Evolutionary conservation across 768 basidiomycete species (phyloP).

Genomic region (Pulveroboletus sp.): DNA sequence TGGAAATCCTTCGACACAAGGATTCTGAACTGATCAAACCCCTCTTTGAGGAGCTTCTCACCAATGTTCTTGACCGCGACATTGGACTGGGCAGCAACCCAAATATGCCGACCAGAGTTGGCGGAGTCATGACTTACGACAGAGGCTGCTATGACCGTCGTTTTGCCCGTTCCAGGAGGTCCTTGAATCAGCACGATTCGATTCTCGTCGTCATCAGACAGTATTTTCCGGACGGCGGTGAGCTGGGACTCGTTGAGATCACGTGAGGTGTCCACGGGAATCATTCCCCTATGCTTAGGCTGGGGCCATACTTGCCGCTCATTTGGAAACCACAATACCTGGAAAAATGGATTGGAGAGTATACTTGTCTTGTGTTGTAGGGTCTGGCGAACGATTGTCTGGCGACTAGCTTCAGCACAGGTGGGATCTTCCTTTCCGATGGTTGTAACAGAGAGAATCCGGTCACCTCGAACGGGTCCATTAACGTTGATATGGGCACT

Average conservation of each 20-base stretch:
- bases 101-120: constrained; percentile 22
- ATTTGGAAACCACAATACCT: constrained; percentile 24
- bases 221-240: constrained; percentile 24
- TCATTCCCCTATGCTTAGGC: not conserved
- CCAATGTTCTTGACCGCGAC: constrained; percentile 52
- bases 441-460: constrained; percentile 38
- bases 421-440: constrained; percentile 54
- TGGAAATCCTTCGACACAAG: constrained; percentile 46
- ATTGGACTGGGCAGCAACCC: constrained; percentile 47
- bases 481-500: constrained; percentile 30
- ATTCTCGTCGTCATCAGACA: constrained; percentile 21
- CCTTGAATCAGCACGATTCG: constrained; percentile 30
- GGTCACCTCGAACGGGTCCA: constrained; percentile 11
- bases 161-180: constrained; percentile 44
- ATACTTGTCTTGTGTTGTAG: constrained; percentile 19
- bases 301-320: constrained; percentile 16
- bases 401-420: constrained; percentile 41
- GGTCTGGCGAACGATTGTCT: constrained; percentile 18
- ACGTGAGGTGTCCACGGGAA: not conserved
- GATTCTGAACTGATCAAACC: constrained; percentile 35
- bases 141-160: constrained; percentile 38
- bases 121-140: constrained; percentile 22
- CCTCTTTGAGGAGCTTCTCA: constrained; percentile 36
- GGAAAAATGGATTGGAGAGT: constrained; percentile 23
- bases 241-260: constrained; percentile 27